Evolutionary conservation across 2,329 filamentous ascomycete genomes (phyloP).

Genomic region (Penicillium sp.): DNA sequence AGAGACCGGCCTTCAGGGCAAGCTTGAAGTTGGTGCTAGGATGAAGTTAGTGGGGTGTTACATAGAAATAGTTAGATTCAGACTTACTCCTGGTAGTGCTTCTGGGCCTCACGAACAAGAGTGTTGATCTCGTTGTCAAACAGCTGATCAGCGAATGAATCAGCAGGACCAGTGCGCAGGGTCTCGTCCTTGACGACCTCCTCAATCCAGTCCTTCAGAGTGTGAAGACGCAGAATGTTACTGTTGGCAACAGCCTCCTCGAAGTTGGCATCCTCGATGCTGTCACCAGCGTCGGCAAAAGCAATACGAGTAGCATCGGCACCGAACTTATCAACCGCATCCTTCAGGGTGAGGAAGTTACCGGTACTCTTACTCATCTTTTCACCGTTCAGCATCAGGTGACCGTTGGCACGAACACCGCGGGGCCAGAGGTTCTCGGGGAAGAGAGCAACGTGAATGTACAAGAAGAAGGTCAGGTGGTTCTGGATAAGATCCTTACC

Average conservation of each 20-base stretch:
- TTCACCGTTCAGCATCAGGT: constrained; percentile 90
- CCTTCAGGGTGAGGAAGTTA: constrained; percentile 90
- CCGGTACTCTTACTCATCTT: constrained; percentile 99
- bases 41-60: constrained; percentile 14
- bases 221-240: constrained; percentile 81
- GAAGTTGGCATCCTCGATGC: constrained; percentile 94
- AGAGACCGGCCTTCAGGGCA: constrained; percentile 82
- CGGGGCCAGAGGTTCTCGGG: constrained; percentile 84
- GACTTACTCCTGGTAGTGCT: constrained; percentile 70
- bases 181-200: constrained; percentile 73
- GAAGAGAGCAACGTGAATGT: constrained; percentile 90
- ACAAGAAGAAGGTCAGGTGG: constrained; percentile 94
- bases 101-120: constrained; percentile 73
- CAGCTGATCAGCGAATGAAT: constrained; percentile 79
- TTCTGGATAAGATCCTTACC: constrained; percentile 94
- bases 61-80: not conserved
- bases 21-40: constrained; percentile 74
- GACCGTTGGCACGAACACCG: constrained; percentile 84
- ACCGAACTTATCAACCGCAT: constrained; percentile 87
- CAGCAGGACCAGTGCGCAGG: constrained; percentile 73
- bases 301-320: constrained; percentile 90
- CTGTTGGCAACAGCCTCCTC: constrained; percentile 93
- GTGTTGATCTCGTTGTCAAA: constrained; percentile 93
- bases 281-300: constrained; percentile 91
- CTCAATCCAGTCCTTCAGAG: constrained; percentile 88